Percentiles rank a stretch among this genome's conserved stretches.
Evolutionary conservation across 352 stramenopile species (phyloP).

Genomic region (Globisporangium takayamanum): DNA sequence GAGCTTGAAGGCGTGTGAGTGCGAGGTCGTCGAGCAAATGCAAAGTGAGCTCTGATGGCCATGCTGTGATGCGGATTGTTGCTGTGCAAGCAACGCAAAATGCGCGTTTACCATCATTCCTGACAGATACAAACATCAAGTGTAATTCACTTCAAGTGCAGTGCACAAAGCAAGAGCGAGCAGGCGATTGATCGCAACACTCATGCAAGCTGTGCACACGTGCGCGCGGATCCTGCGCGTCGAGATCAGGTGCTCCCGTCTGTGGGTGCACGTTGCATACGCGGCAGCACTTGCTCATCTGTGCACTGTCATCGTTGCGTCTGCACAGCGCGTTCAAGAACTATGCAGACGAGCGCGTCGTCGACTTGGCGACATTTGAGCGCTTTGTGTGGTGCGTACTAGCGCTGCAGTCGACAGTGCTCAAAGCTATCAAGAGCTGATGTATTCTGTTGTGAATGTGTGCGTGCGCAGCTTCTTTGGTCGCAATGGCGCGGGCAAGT

Average conservation of each 20-base stretch:
- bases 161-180: too few relatives aligned
- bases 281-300: background rate
- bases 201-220: background rate
- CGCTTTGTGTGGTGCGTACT: background rate
- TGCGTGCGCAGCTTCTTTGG: conserved; percentile 1
- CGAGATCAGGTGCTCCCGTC: background rate
- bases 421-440: background rate
- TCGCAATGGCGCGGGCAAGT: conserved; percentile 9
- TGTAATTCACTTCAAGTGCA: too few relatives aligned
- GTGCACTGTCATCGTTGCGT: too few relatives aligned
- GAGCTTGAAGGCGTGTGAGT: background rate
- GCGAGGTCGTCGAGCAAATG: background rate
- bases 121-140: too few relatives aligned
- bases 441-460: background rate
- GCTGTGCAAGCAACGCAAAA: too few relatives aligned
- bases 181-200: too few relatives aligned
- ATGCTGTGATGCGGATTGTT: too few relatives aligned
- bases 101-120: too few relatives aligned
- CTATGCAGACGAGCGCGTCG: background rate
- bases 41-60: background rate
- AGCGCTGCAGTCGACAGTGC: too few relatives aligned
- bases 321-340: conserved; percentile 5
- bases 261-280: background rate
- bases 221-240: background rate
- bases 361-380: background rate